phyloP scores from a whole-genome alignment of 176 grass and related monocot species.

The Hyparrhenia diplandra region DNA sequence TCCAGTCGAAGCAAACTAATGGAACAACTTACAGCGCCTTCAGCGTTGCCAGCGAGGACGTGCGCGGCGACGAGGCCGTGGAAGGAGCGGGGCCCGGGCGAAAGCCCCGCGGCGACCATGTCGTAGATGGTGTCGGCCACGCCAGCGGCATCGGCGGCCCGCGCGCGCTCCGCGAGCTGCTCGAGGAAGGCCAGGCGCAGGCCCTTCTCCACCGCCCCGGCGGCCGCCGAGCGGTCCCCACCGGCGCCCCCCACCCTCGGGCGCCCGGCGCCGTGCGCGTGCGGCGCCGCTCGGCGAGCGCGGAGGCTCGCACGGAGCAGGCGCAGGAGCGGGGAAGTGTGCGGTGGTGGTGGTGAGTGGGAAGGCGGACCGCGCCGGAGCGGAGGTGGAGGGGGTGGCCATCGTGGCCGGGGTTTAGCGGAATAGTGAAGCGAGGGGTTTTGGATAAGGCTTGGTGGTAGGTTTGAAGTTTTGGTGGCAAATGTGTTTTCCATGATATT shows the following conservation, averaged over 20 bases:
- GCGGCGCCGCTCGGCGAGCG: slow-evolving; percentile 44
- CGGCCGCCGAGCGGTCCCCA: slow-evolving; percentile 45
- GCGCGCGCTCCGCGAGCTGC: slow-evolving; percentile 63
- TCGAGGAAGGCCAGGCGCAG: slow-evolving; percentile 75
- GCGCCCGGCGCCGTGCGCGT: slow-evolving; percentile 56
- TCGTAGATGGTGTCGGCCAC: slow-evolving; percentile 81
- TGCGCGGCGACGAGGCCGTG: slow-evolving; percentile 90
- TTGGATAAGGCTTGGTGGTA: slow-evolving; percentile 31
- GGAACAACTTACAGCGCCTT: slow-evolving; percentile 66
- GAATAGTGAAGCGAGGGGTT: slow-evolving; percentile 23
- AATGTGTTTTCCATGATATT: no score
- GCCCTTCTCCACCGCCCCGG: slow-evolving; percentile 57
- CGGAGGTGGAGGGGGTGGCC: slow-evolving; percentile 45
- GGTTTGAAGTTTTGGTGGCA: slow-evolving; percentile 1
- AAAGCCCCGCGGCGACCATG: slow-evolving; percentile 96
- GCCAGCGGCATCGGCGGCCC: slow-evolving; percentile 43
- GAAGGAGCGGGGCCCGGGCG: slow-evolving; percentile 82
- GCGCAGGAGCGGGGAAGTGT: slow-evolving; percentile 22
- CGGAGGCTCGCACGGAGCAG: slow-evolving; percentile 1
- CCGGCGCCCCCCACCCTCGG: slow-evolving; percentile 36
- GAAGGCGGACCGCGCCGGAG: slow-evolving; percentile 34
- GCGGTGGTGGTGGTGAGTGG: slow-evolving; percentile 39
- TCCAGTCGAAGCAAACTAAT: not conserved
- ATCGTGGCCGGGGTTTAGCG: slow-evolving; percentile 57
- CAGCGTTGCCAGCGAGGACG: slow-evolving; percentile 67